phyloP scores from a whole-genome alignment of 129 eudicot species.

The Pulicaria dysenterica region DNA sequence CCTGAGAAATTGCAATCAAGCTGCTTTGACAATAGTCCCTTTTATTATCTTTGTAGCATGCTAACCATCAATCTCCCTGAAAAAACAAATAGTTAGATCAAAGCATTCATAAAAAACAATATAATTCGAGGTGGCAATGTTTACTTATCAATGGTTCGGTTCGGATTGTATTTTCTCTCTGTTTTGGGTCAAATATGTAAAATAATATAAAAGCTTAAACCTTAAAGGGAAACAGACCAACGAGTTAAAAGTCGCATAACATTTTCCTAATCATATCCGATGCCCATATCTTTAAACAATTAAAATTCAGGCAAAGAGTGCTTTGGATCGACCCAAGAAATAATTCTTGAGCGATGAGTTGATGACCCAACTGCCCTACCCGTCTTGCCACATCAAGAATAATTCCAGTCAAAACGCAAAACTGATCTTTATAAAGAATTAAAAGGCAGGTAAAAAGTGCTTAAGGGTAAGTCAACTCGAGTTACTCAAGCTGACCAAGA shows the following conservation, averaged over 20 bases:
- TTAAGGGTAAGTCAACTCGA: too few relatives aligned
- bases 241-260: neutral
- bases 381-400: neutral
- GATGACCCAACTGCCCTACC: neutral
- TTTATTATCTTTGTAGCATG: constrained; percentile 23
- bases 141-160: neutral
- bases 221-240: neutral
- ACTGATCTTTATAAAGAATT: too few relatives aligned
- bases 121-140: neutral
- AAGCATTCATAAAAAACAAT: neutral
- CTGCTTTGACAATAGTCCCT: neutral
- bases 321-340: neutral
- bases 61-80: constrained; percentile 37
- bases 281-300: too few relatives aligned
- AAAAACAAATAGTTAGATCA: neutral
- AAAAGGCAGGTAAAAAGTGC: too few relatives aligned
- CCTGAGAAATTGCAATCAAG: neutral
- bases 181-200: neutral
- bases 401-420: too few relatives aligned
- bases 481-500: too few relatives aligned
- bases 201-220: neutral
- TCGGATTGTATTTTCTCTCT: neutral
- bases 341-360: neutral
- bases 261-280: neutral
- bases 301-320: neutral